Evolutionary conservation across 768 basidiomycete species (phyloP).

Genomic region (Suillus variegatus): DNA sequence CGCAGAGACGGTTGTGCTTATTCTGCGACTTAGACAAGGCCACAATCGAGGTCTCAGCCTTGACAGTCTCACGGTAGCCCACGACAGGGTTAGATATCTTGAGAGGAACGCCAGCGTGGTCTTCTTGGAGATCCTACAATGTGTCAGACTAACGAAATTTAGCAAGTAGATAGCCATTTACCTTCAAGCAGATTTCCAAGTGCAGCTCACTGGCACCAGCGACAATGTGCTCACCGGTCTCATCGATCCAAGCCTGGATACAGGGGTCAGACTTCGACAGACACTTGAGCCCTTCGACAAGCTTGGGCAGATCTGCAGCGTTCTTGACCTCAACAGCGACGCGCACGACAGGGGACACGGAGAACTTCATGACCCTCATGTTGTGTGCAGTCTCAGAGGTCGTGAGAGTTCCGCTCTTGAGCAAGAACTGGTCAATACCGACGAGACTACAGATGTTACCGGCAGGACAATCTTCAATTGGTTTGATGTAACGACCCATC

Average conservation of each 20-base stretch:
- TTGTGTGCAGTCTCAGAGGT: conserved; percentile 99
- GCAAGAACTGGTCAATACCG: conserved; percentile 99
- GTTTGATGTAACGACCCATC: conserved; percentile 99
- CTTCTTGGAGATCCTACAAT: conserved; percentile 92
- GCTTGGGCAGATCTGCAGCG: conserved; percentile 84
- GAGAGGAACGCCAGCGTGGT: conserved; percentile 98
- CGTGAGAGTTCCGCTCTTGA: conserved; percentile 98
- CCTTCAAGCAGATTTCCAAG: conserved; percentile 99
- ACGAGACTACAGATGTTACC: conserved; percentile 99
- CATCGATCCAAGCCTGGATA: conserved; percentile 91
- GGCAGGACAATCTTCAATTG: conserved; percentile 98
- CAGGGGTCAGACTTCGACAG: conserved; percentile 99
- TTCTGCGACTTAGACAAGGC: conserved; percentile 99
- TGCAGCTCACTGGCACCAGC: conserved; percentile 99
- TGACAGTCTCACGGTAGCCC: conserved; percentile 97
- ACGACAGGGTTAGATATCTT: conserved; percentile 98
- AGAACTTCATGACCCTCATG: conserved; percentile 99
- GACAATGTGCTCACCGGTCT: conserved; percentile 97
- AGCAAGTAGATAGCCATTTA: conserved; percentile 26
- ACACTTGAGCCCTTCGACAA: conserved; percentile 99
- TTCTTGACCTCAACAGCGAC: no score
- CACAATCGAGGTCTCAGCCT: conserved; percentile 91
- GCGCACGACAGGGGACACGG: no score
- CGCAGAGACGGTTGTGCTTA: conserved; percentile 99
- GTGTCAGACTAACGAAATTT: neutral